Conservation (phyloP, 441 rosid genomes). For the Populus tomentosa region DNA sequence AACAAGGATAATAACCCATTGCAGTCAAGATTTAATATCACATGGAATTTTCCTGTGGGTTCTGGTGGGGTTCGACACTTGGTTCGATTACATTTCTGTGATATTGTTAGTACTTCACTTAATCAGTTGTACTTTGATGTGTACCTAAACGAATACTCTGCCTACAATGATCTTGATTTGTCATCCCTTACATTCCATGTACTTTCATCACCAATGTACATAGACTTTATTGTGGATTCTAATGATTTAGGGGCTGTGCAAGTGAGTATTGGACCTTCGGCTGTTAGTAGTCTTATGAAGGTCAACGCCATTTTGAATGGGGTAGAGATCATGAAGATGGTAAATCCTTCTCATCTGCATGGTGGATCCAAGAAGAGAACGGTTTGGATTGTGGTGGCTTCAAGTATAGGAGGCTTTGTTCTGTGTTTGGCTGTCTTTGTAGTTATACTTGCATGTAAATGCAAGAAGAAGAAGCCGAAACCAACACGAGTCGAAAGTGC, state of each 20-base stretch:
- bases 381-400: constrained; percentile 49
- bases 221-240: constrained; percentile 66
- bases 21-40: constrained; percentile 54
- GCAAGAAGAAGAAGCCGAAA: constrained; percentile 46
- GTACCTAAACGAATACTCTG: constrained; percentile 55
- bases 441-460: constrained; percentile 30
- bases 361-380: constrained; percentile 33
- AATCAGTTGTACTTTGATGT: constrained; percentile 77
- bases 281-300: constrained; percentile 46
- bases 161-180: constrained; percentile 67
- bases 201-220: constrained; percentile 67
- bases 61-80: constrained; percentile 40
- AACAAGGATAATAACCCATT: constrained; percentile 42
- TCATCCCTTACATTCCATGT: constrained; percentile 52
- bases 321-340: constrained; percentile 77
- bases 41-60: constrained; percentile 67
- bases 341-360: constrained; percentile 24
- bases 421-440: constrained; percentile 30
- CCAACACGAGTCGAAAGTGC: constrained; percentile 47
- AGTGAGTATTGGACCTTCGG: constrained; percentile 81
- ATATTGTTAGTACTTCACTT: constrained; percentile 65
- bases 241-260: constrained; percentile 41
- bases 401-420: constrained; percentile 51
- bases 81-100: constrained; percentile 89
- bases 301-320: constrained; percentile 74